Percentiles rank a stretch among this genome's conserved stretches.
phyloP scores from a whole-genome alignment of 2,329 filamentous ascomycete genomes.

The Aureobasidium melanogenum region DNA sequence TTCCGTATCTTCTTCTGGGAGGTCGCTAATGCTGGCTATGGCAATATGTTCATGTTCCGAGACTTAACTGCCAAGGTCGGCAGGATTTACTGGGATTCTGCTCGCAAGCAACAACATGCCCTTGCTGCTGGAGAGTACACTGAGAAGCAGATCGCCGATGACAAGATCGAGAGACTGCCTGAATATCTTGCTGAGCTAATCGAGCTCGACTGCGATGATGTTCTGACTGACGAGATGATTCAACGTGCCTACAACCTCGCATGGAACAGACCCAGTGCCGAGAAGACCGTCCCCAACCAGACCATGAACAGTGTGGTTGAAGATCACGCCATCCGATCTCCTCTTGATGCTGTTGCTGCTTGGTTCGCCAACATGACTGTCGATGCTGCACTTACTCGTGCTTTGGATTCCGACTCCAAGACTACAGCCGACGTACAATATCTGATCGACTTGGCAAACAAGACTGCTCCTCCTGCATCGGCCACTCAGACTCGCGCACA shows the following conservation, averaged over 20 bases:
- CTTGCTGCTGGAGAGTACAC: conserved; percentile 20
- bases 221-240: conserved; percentile 67
- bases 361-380: conserved; percentile 77
- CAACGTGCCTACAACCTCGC: conserved; percentile 84
- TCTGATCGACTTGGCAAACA: conserved; percentile 58
- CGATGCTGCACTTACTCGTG: conserved; percentile 58
- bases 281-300: conserved; percentile 56
- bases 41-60: conserved; percentile 56
- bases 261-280: conserved; percentile 70
- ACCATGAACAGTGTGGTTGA: conserved; percentile 78
- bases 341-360: conserved; percentile 80
- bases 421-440: conserved; percentile 36
- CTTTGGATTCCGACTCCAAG: conserved; percentile 48
- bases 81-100: conserved; percentile 70
- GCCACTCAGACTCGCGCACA: conserved; percentile 53
- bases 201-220: conserved; percentile 70
- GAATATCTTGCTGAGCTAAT: conserved; percentile 68
- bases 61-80: conserved; percentile 65
- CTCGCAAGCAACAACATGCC: conserved; percentile 52
- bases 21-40: conserved; percentile 55
- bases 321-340: conserved; percentile 74
- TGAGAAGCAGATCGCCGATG: conserved; percentile 26
- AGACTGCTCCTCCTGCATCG: conserved; percentile 69
- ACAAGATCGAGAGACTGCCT: conserved; percentile 59
- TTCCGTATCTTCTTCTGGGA: conserved; percentile 85